These are phyloP conservation scores for Pachyrhizus erosus DNA, from an alignment of 306 rosid species.

Conservation along the genomic window DNA sequence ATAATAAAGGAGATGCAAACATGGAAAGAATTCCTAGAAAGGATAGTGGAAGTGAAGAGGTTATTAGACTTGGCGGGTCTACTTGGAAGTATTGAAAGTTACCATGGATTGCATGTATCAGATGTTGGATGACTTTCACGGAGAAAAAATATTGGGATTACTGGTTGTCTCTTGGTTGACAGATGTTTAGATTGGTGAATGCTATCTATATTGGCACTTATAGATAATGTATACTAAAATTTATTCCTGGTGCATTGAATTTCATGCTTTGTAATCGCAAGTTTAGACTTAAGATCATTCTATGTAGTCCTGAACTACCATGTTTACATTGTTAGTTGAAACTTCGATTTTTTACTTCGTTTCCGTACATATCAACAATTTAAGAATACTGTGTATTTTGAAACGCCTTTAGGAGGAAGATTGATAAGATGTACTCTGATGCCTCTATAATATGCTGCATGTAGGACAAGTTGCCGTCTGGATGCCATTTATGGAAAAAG, in stretches of 20 bases:
- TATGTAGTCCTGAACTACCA: constrained; percentile 28
- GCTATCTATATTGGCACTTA: constrained; percentile 41
- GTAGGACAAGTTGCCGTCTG: background rate
- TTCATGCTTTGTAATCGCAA: constrained; percentile 48
- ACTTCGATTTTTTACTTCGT: background rate
- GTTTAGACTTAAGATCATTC: constrained; percentile 32
- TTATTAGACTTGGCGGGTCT: constrained; percentile 87
- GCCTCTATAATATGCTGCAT: background rate
- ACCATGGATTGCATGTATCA: constrained; percentile 33
- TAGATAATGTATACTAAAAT: constrained; percentile 52
- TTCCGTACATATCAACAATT: background rate
- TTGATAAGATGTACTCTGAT: background rate
- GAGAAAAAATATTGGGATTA: constrained; percentile 31
- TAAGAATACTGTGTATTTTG: background rate
- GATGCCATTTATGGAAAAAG: background rate
- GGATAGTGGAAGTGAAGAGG: constrained; percentile 77
- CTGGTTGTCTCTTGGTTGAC: constrained; percentile 26
- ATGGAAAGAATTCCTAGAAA: constrained; percentile 62
- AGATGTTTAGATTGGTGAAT: constrained; percentile 30
- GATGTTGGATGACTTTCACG: constrained; percentile 29
- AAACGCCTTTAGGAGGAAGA: background rate
- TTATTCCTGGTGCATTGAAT: constrained; percentile 37
- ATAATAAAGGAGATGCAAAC: constrained; percentile 62
- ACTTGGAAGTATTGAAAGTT: constrained; percentile 47
- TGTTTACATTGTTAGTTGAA: constrained; percentile 29